Percentiles rank a stretch among this genome's conserved stretches.
Conservation (phyloP, 805 yeast species). For the Schwanniomyces pseudopolymorphus region DNA sequence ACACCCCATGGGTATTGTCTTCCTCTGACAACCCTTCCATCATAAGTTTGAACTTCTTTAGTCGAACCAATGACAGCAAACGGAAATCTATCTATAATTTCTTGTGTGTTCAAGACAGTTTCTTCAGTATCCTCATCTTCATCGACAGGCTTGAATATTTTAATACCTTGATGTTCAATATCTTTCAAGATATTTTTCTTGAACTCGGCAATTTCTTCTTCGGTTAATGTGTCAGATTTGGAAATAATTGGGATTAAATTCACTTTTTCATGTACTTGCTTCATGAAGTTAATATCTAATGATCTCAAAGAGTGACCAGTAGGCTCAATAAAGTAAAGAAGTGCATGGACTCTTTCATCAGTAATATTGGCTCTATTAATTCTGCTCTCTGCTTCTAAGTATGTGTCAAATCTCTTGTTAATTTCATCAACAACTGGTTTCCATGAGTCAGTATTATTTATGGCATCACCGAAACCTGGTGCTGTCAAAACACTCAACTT, state of each 20-base stretch:
- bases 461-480: conserved; percentile 91
- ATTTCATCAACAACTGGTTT: conserved; percentile 89
- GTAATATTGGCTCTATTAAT: conserved; percentile 66
- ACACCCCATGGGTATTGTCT: conserved; percentile 97
- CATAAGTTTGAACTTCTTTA: conserved; percentile 59
- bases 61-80: conserved; percentile 95
- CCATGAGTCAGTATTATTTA: conserved; percentile 73
- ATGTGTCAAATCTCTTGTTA: conserved; percentile 80
- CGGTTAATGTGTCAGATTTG: conserved; percentile 89
- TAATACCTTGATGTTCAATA: conserved; percentile 69
- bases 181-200: conserved; percentile 79
- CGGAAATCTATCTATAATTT: conserved; percentile 72
- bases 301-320: conserved; percentile 92
- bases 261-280: conserved; percentile 83
- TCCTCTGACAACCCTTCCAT: conserved; percentile 84
- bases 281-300: conserved; percentile 85
- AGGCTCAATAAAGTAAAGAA: conserved; percentile 92
- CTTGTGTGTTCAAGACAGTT: conserved; percentile 61
- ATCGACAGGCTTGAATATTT: conserved; percentile 69
- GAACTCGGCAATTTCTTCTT: conserved; percentile 75
- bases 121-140: conserved; percentile 87
- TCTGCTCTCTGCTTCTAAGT: conserved; percentile 86
- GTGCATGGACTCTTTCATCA: conserved; percentile 90
- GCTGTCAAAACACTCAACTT: conserved; percentile 82
- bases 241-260: conserved; percentile 94